Percentiles rank a stretch among this genome's conserved stretches.
Conservation (phyloP, 2,329 filamentous ascomycete species). For the Fusarium staphyleae region DNA sequence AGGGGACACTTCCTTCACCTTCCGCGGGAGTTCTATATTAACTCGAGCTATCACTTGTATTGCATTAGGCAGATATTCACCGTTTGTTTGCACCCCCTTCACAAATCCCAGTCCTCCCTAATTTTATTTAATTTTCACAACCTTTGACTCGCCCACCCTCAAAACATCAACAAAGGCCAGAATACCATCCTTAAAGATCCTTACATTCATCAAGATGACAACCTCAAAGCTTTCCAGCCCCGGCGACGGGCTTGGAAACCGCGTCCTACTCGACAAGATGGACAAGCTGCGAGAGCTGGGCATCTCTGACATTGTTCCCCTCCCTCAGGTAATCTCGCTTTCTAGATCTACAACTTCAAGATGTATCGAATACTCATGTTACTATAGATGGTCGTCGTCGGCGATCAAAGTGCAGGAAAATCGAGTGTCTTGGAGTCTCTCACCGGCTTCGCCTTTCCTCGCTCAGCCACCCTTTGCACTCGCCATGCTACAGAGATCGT, state of each 20-base stretch:
- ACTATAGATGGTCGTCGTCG: conserved; percentile 78
- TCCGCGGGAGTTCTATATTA: not conserved
- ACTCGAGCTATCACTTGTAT: not conserved
- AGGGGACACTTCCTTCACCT: not conserved
- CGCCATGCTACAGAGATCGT: conserved; percentile 58
- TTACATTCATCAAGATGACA: conserved; percentile 12
- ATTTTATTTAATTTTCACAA: too few species aligned
- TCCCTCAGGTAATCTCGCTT: conserved; percentile 60
- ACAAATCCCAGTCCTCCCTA: not conserved
- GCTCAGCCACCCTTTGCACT: conserved; percentile 54
- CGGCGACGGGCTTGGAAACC: conserved; percentile 29
- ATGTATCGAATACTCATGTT: not conserved
- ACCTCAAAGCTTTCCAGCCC: not conserved
- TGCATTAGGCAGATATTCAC: not conserved
- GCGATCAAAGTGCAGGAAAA: conserved; percentile 86
- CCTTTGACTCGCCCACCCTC: too few species aligned
- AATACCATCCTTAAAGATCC: not conserved
- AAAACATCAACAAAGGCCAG: not conserved
- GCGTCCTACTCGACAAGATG: conserved; percentile 45
- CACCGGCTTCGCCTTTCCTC: conserved; percentile 58
- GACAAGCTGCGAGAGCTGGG: conserved; percentile 53
- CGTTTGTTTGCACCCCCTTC: not conserved
- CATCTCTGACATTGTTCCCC: conserved; percentile 47
- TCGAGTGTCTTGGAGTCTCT: conserved; percentile 79
- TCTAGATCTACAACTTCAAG: accelerated